phyloP scores from a whole-genome alignment of 148 eudicot genomes.

The Gaultheria prostrata region DNA sequence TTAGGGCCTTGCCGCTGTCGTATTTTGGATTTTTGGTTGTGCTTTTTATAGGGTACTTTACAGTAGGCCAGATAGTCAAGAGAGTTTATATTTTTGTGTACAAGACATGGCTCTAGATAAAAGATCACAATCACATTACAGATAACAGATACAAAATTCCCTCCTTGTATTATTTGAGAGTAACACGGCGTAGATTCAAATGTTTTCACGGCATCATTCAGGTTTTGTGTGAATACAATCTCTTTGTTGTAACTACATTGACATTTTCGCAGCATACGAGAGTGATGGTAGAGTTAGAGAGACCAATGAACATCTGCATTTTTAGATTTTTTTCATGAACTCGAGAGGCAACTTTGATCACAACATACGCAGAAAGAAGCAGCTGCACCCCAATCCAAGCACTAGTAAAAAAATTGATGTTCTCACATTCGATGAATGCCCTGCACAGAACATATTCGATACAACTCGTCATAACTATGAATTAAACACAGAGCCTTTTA shows the following conservation, averaged over 20 bases:
- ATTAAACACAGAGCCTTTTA: slow-evolving; percentile 2
- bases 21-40: slow-evolving; percentile 42
- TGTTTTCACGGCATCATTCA: background rate
- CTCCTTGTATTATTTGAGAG: slow-evolving; percentile 14
- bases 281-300: background rate
- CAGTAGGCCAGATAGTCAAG: slow-evolving; percentile 41
- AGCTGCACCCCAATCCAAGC: slow-evolving; percentile 31
- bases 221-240: background rate
- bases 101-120: slow-evolving; percentile 44
- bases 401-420: slow-evolving; percentile 6
- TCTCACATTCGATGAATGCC: slow-evolving; percentile 25
- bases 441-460: slow-evolving; percentile 22
- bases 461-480: slow-evolving; percentile 17
- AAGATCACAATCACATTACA: background rate
- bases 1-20: slow-evolving; percentile 30
- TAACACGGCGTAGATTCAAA: background rate
- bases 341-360: slow-evolving; percentile 12
- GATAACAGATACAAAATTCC: background rate
- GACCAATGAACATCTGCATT: background rate
- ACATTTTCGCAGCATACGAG: background rate
- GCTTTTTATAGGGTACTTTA: slow-evolving; percentile 42
- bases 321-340: background rate
- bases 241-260: background rate
- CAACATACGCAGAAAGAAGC: slow-evolving; percentile 23
- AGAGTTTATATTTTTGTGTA: slow-evolving; percentile 40